Evolutionary conservation across 2,329 filamentous ascomycete genomes (phyloP).

Genomic region (Alternaria sp.): DNA sequence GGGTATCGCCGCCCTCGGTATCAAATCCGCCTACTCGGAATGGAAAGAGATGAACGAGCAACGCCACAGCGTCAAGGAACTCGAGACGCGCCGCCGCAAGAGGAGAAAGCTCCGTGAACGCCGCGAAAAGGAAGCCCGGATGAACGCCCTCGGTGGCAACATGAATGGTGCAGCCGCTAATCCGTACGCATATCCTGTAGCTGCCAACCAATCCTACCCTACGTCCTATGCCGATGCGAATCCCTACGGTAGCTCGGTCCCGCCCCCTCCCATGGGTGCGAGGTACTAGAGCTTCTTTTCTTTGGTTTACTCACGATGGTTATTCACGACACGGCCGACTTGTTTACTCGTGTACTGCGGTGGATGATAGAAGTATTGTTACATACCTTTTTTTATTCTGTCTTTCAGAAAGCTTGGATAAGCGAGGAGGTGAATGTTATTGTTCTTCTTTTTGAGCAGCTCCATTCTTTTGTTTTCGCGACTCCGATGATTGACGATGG

Average conservation of each 20-base stretch:
- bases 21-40: constrained; percentile 69
- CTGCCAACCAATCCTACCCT: constrained; percentile 42
- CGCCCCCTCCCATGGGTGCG: constrained; percentile 50
- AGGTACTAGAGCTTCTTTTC: constrained; percentile 35
- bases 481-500: background rate
- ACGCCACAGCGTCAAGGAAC: constrained; percentile 62
- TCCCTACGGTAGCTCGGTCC: constrained; percentile 51
- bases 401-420: background rate
- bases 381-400: background rate
- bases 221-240: constrained; percentile 53
- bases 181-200: constrained; percentile 49
- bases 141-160: constrained; percentile 47
- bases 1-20: constrained; percentile 70
- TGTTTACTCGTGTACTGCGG: background rate
- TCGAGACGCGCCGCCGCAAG: constrained; percentile 58
- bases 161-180: constrained; percentile 43
- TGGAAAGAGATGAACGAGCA: constrained; percentile 73
- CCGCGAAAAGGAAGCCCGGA: constrained; percentile 54
- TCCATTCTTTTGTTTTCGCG: background rate
- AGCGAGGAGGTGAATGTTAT: background rate
- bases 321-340: background rate
- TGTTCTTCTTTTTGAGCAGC: background rate
- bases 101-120: constrained; percentile 53
- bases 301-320: background rate
- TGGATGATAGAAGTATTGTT: constrained; percentile 3